These are phyloP conservation scores for Mycogone perniciosa DNA, from an alignment of 2,329 filamentous ascomycete species.

Conservation along the genomic window DNA sequence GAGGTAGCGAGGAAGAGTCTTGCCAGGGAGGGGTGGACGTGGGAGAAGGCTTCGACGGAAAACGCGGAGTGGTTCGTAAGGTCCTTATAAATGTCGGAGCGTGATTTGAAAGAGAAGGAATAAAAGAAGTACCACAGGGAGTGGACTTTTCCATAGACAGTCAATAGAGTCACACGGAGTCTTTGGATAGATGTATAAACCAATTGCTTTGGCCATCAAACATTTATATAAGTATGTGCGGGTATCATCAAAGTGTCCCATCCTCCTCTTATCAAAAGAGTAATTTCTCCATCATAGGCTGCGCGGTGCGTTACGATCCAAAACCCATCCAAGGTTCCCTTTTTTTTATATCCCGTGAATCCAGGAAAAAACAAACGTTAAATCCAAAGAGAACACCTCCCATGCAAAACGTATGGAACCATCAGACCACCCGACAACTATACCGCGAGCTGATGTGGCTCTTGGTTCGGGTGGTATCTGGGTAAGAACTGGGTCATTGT, in stretches of 20 bases:
- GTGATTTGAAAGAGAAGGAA: neutral
- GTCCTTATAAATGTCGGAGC: constrained; percentile 16
- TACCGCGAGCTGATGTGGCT: constrained; percentile 50
- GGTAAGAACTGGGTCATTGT: constrained; percentile 45
- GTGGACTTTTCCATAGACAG: neutral
- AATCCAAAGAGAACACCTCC: constrained; percentile 12
- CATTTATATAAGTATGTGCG: constrained; percentile 1
- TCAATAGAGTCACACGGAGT: neutral
- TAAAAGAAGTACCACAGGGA: neutral
- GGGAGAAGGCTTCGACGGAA: constrained; percentile 25
- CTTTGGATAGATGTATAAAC: neutral
- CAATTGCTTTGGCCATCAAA: neutral
- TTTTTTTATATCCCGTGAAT: neutral
- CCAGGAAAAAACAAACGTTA: neutral
- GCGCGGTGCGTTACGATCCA: neutral
- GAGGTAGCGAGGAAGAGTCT: constrained; percentile 72
- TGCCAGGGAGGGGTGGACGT: constrained; percentile 55
- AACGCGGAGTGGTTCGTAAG: constrained; percentile 36
- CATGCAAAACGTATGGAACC: constrained; percentile 12
- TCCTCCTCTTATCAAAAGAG: constrained; percentile 5
- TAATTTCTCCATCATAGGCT: neutral
- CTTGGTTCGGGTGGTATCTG: constrained; percentile 53
- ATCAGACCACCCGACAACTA: constrained; percentile 23
- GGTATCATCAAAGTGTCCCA: constrained; percentile 12
- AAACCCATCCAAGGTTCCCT: neutral